Evolutionary conservation across 306 rosid species (phyloP), one percentile per base, ranked within the genome.

Genomic region (Glycine tomentella): DNA sequence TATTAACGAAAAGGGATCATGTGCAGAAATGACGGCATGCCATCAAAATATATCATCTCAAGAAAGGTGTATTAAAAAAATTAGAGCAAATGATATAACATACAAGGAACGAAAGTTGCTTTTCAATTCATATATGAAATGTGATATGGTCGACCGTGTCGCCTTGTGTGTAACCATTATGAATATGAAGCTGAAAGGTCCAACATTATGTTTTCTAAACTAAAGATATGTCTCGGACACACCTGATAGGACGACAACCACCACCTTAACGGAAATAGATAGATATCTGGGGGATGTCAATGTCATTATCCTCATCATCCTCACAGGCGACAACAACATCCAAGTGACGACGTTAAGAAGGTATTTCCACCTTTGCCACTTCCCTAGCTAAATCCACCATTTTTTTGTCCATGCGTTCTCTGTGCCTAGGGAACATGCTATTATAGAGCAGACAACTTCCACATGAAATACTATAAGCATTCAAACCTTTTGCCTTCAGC

Each of bases 271-370:
- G 89, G 90, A 87, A 95, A 84, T 95, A 95, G 84, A 95, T 87
- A 15, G 99, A 95, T 50, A 95, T 20, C 76, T 83, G 91, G 25
- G 99, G 99, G 69, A 95, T 89, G 85, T 95, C 99, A 62, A 93
- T 83, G 63, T 95, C 99, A 31, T 95, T 90, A 77, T 91, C 98
- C 42, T 93, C 97, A 0, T 95, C 98, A 34, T 95, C 99, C 89
- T 95, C 99, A 0, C 99, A 95, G 8, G 99, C 99, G 48, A 90
- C 99, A 4, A 95, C 97, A 6, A 93, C 90, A 36, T 95, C 99
- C 51, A 95, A 86, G 83, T 92, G 99, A 20, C 81, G 69, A 48
- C 99, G 94, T 69, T 95, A 88, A 16, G 90, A 10, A 73, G 97
- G 98, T 12, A 95, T 77, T 7, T 95, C 97, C 50, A 88, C 75